Evolutionary conservation across 164 flowering plant genomes (phyloP), one percentile per base, ranked within the genome.

Genomic region (Cinnamomum micranthum): DNA sequence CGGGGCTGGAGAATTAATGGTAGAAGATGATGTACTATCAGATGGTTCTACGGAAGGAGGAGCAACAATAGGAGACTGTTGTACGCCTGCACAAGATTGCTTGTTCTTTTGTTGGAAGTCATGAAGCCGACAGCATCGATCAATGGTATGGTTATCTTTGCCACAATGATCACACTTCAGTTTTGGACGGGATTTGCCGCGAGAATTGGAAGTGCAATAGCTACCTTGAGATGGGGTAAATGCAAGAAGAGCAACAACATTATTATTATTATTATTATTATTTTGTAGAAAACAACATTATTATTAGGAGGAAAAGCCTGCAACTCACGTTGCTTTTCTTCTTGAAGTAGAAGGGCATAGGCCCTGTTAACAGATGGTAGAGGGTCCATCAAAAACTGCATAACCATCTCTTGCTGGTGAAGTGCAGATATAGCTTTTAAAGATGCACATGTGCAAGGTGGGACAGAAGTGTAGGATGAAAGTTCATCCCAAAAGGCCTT

Each of bases 381-480:
- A 67, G 50, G 70, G 19, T 67, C 50, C 23, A 65, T 23, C 4
- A 65, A 65, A 65, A 65, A 65, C 7, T 65, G 68, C 68, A 65
- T 25, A 14, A 65, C 0, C 31, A 22, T 22, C 31, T 65, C 33
- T 22, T 22, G 13, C 1, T 65, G 33, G 22, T 9, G 14, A 65
- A 23, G 33, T 65, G 4, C 13, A 25, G 0, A 65, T 12, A 12
- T 65, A 2, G 19, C 20, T 59, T 19, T 23, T 12, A 0, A 65
- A 12, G 14, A n/a, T 12, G 33, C 28, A 65, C 68, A 25, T 7
- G 25, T 22, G 25, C 68, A 65, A 22, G 28, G 33, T 7, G 13
- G 14, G 68, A 65, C 4, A 2, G 20, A 22, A 65, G 23, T 65
- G 31, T 22, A 25, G 68, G 68, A 65, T 22, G 68, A 22, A 65